Evolutionary conservation across 768 basidiomycete species (phyloP).

Genomic region (Termitomyces sp.): DNA sequence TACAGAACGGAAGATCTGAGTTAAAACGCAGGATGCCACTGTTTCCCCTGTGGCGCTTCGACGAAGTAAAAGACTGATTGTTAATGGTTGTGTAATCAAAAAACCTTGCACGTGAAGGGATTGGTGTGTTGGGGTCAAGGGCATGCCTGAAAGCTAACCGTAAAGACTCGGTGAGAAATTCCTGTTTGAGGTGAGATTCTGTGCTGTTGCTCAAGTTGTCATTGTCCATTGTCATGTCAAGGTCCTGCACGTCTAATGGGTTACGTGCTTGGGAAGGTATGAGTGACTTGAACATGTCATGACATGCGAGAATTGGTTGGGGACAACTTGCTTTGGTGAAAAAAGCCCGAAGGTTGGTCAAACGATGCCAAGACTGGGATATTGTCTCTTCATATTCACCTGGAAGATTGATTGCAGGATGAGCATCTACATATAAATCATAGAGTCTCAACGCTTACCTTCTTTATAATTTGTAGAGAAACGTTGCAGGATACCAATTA

Average conservation of each 20-base stretch:
- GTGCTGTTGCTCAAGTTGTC: not conserved
- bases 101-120: not conserved
- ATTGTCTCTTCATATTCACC: not conserved
- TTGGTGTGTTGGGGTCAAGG: not conserved
- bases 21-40: not conserved
- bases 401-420: not conserved
- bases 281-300: not conserved
- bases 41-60: not conserved
- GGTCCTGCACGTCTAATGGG: not conserved
- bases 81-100: not conserved
- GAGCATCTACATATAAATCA: too few relatives aligned
- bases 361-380: not conserved
- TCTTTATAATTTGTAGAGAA: not conserved
- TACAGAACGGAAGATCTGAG: not conserved
- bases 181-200: not conserved
- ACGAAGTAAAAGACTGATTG: not conserved
- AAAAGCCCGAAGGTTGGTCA: not conserved
- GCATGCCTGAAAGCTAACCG: not conserved
- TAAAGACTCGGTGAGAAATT: not conserved
- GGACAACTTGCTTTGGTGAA: not conserved
- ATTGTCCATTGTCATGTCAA: not conserved
- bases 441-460: not conserved
- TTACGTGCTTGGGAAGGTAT: not conserved
- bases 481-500: conserved; percentile 10
- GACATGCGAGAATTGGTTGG: not conserved